phyloP scores from a whole-genome alignment of 2,329 filamentous ascomycete species.

The Fusarium sp. region DNA sequence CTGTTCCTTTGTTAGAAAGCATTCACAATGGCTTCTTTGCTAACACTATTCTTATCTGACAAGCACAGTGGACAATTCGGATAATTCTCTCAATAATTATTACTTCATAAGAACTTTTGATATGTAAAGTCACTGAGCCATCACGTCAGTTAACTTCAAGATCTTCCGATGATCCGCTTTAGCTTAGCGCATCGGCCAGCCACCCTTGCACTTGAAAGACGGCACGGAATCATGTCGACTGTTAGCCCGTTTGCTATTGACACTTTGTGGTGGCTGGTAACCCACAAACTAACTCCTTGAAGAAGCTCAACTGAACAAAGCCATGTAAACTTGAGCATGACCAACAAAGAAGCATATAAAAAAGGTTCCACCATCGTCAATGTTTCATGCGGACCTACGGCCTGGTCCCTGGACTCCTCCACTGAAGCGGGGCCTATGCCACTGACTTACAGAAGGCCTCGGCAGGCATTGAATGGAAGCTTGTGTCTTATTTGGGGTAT shows the following conservation, averaged over 20 bases:
- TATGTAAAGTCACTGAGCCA: neutral
- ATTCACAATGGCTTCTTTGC: neutral
- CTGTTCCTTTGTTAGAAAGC: neutral
- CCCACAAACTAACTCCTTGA: neutral
- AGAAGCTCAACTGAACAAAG: neutral
- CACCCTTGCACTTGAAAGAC: conserved; percentile 1
- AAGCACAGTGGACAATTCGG: conserved; percentile 2
- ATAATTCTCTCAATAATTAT: neutral
- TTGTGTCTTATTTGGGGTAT: conserved; percentile 4
- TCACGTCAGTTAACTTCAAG: neutral
- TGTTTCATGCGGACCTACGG: neutral
- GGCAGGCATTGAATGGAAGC: conserved; percentile 22
- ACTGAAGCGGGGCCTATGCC: conserved; percentile 10
- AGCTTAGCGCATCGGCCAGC: neutral
- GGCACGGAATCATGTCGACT: neutral
- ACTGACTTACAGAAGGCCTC: conserved; percentile 15
- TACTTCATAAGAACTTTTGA: neutral
- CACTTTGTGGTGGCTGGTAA: neutral
- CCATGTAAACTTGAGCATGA: neutral
- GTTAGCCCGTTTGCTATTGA: neutral
- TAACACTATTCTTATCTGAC: neutral
- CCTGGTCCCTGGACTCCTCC: neutral
- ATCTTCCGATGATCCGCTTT: conserved; percentile 18
- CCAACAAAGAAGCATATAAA: neutral
- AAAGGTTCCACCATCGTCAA: neutral